A percentile compares a stretch with the other conserved stretches of the same genome.
Conservation (phyloP, 1,284 basidiomycete genomes). For the Rhodotorula sp. region DNA sequence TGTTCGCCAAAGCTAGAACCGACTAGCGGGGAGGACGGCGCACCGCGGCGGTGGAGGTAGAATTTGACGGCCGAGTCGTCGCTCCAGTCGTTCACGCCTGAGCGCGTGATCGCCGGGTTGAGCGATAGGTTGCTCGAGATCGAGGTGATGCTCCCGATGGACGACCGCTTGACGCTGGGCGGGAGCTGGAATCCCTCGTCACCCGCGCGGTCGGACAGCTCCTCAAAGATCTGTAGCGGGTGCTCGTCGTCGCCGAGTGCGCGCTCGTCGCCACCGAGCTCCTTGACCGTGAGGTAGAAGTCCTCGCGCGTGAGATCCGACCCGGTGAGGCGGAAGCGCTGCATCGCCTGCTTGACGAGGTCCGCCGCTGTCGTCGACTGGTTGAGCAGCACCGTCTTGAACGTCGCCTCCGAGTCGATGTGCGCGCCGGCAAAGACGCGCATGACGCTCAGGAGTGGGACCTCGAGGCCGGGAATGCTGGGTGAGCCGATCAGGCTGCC, state of each 20-base stretch:
- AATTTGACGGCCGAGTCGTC: constrained; percentile 97
- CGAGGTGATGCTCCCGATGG: constrained; percentile 89
- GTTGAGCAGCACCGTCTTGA: constrained; percentile 95
- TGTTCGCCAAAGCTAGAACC: not conserved
- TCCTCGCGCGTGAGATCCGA: constrained; percentile 57
- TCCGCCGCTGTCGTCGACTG: constrained; percentile 78
- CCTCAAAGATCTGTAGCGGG: constrained; percentile 83
- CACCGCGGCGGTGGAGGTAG: constrained; percentile 68
- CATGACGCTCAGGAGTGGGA: constrained; percentile 87
- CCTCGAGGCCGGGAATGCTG: constrained; percentile 50
- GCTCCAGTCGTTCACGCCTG: constrained; percentile 94
- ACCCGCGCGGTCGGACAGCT: constrained; percentile 63
- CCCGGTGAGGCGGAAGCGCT: constrained; percentile 77
- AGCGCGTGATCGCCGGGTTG: constrained; percentile 88
- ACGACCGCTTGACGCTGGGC: constrained; percentile 87
- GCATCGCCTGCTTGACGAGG: constrained; percentile 85
- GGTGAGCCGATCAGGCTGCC: constrained; percentile 56
- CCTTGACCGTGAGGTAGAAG: constrained; percentile 92
- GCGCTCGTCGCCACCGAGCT: constrained; percentile 75
- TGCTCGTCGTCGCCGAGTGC: constrained; percentile 69
- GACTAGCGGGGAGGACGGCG: constrained; percentile 38
- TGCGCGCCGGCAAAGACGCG: constrained; percentile 90
- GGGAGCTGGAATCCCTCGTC: constrained; percentile 49
- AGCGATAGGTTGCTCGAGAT: constrained; percentile 85
- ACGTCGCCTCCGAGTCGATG: constrained; percentile 87